Conservation (phyloP, 2,329 filamentous ascomycete species). For the Davidsoniella virescens region DNA sequence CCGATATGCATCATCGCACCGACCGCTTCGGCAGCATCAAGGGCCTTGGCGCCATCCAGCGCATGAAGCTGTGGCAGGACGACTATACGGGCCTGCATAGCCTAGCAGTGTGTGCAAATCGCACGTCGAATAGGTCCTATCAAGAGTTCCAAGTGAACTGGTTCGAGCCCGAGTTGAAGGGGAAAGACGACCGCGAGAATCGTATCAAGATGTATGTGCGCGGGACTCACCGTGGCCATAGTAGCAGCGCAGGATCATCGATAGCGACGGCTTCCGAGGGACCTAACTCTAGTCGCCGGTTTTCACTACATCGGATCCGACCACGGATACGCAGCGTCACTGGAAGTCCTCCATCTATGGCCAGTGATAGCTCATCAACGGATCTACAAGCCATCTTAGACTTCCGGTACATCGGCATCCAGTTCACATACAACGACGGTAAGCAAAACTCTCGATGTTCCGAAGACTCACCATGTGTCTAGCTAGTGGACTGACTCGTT, state of each 20-base stretch:
- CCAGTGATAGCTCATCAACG: too few species aligned
- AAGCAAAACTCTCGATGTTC: neutral
- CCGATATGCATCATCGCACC: constrained; percentile 31
- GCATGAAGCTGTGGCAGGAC: constrained; percentile 36
- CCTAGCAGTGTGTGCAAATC: constrained; percentile 31
- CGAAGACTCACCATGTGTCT: neutral
- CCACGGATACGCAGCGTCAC: constrained; percentile 22
- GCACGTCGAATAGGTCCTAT: constrained; percentile 26
- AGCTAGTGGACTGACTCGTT: too few species aligned
- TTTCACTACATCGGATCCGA: constrained; percentile 29
- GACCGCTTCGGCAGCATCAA: constrained; percentile 34
- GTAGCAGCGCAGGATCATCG: too few species aligned
- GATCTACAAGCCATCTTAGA: constrained; percentile 16
- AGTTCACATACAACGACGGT: constrained; percentile 33
- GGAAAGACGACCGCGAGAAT: constrained; percentile 29
- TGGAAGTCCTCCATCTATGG: too few species aligned
- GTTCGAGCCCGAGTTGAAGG: constrained; percentile 31
- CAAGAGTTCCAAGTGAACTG: constrained; percentile 31
- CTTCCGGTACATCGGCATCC: constrained; percentile 32
- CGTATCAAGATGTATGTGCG: constrained; percentile 28
- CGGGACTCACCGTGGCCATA: constrained; percentile 8
- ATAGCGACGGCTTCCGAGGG: constrained; percentile 19
- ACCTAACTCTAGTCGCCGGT: constrained; percentile 25
- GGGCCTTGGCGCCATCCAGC: constrained; percentile 34
- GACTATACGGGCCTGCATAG: constrained; percentile 31